These are phyloP conservation scores for Podila minutissima DNA, from an alignment of 192 early-diverging fungal species.

Conservation along the genomic window DNA sequence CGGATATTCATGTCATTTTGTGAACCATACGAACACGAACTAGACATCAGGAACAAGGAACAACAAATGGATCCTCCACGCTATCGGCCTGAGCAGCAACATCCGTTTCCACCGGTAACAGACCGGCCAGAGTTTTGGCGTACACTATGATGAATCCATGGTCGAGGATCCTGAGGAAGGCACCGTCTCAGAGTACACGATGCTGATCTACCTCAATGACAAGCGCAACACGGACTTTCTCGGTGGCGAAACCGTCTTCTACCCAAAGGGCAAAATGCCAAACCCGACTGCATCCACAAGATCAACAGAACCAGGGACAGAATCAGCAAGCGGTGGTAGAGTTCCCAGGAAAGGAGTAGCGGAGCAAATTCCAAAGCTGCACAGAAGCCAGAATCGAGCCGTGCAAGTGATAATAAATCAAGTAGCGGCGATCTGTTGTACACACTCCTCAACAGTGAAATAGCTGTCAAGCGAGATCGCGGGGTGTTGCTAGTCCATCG, in stretches of 20 bases:
- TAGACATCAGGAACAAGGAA: constrained; percentile 33
- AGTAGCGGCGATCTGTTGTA: constrained; percentile 62
- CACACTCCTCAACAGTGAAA: constrained; percentile 55
- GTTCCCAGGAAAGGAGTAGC: background rate
- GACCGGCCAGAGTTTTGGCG: constrained; percentile 65
- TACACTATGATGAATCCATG: constrained; percentile 69
- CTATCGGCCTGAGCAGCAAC: constrained; percentile 62
- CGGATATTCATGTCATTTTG: too few species aligned
- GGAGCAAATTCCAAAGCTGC: background rate
- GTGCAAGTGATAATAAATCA: constrained; percentile 11
- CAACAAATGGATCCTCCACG: constrained; percentile 28
- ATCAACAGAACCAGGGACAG: background rate
- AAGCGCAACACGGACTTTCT: constrained; percentile 32
- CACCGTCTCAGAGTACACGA: constrained; percentile 62
- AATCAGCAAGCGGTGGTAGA: background rate
- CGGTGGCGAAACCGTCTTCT: constrained; percentile 39
- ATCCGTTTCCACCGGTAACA: constrained; percentile 70
- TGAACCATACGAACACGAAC: constrained; percentile 2
- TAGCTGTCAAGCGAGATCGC: constrained; percentile 60
- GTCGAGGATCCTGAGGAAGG: constrained; percentile 56
- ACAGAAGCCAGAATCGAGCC: background rate
- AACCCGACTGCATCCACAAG: background rate
- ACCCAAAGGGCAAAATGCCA: constrained; percentile 33
- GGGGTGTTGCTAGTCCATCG: constrained; percentile 66
- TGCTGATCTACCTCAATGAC: constrained; percentile 68